Conservation (phyloP, 1,284 basidiomycete species). For the Cryptococcus maquisensis region DNA sequence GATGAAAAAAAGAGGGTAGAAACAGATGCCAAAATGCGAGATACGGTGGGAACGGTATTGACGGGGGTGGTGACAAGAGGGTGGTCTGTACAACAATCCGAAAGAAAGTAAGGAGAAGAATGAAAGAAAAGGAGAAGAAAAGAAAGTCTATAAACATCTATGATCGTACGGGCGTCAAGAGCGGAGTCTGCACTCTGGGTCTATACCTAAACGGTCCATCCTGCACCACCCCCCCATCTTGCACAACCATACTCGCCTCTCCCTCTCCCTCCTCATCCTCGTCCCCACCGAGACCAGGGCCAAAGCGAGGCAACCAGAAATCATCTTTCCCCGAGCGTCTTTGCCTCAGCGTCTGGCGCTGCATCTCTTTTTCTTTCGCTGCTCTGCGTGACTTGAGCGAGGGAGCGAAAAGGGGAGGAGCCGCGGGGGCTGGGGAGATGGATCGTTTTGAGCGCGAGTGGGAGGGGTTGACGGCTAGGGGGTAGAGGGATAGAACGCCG, state of each 20-base stretch:
- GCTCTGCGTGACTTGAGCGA: constrained; percentile 22
- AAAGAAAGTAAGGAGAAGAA: too few relatives aligned
- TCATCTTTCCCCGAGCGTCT: constrained; percentile 17
- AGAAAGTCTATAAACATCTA: neutral
- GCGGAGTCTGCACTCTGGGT: neutral
- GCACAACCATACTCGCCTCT: constrained; percentile 8
- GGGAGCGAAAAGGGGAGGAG: constrained; percentile 38
- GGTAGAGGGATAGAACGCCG: constrained; percentile 44
- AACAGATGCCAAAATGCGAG: too few relatives aligned
- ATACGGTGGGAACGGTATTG: too few relatives aligned
- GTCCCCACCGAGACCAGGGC: constrained; percentile 25
- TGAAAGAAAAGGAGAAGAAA: neutral
- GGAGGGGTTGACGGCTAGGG: constrained; percentile 37
- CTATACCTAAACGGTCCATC: constrained; percentile 29
- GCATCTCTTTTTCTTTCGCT: constrained; percentile 28
- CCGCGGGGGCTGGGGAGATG: constrained; percentile 12
- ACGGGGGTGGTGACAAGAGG: too few relatives aligned
- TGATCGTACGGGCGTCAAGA: neutral
- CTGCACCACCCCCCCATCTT: constrained; percentile 20
- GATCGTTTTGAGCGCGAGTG: constrained; percentile 17
- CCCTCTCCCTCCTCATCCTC: constrained; percentile 11
- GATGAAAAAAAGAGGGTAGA: too few relatives aligned
- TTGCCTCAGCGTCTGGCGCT: constrained; percentile 26
- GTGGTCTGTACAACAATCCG: too few relatives aligned
- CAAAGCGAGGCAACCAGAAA: constrained; percentile 26